Evolutionary conservation across 352 stramenopile genomes (phyloP), one percentile per base, ranked within the genome.

Genomic region (Elongisporangium undulatum): DNA sequence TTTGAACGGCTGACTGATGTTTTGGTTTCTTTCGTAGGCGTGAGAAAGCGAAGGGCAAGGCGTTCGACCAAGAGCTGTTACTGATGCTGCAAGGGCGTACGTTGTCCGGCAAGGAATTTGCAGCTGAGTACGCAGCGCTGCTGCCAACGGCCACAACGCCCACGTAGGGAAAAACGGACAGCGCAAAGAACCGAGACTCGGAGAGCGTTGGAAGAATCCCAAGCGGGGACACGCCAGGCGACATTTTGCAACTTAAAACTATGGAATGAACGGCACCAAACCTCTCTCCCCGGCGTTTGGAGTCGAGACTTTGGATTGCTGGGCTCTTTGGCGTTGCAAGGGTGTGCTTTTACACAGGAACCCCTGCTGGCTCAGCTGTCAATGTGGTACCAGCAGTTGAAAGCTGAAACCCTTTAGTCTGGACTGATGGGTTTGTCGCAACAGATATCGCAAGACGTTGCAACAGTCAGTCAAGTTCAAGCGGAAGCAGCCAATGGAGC

Each of bases 51-150:
- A 62, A 62, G 39, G 74, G 67, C 0, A 75, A 60, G 3, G 71
- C 64, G 3, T 90, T 90, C 45, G 66, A 78, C 38, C 56, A 78
- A 23, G 68, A 85, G 55, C 65, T 90, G 22, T 56, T 90, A 49
- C 67, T 67, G 62, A 77, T 82, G 65, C 69, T 90, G 19, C 81
- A 84, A 55, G 75, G 78, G 52, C 79, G 77, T 59, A 82, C 75
- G 9, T 59, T 82, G 50, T 82, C 78, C 17, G 78, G 78, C 5
- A 80, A 76, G 49, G 59, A 65, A 7, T 59, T 88, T 3, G 62
- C 72, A 19, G 78, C 84, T 34, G 75, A 87, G 49, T 87, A 81
- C 58, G 56, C 45, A n/a, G 29, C 58, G 2, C 29, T 71, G 19
- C 53, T 79, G 51, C 45, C 59, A 17, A 51, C 22, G 20, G 52